Conservation (phyloP, 2,329 filamentous ascomycete genomes). For the Botryotinia globosa region DNA sequence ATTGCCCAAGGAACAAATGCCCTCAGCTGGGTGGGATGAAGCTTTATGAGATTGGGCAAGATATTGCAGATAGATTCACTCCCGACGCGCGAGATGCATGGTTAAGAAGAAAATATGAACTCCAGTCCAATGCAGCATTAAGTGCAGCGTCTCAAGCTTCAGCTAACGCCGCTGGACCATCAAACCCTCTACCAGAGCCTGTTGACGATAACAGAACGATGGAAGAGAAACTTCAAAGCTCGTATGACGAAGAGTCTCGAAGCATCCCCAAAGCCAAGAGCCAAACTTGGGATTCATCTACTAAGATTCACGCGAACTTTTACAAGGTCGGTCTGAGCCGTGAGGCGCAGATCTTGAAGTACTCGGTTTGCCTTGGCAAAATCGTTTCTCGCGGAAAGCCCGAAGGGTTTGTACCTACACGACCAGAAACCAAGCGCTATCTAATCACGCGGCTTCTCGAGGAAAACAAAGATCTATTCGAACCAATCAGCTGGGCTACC, state of each 20-base stretch:
- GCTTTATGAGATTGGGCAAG: not conserved
- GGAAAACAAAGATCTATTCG: not conserved
- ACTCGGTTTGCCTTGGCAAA: not conserved
- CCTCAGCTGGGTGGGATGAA: not conserved
- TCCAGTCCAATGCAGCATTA: not conserved
- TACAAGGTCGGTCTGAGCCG: not conserved
- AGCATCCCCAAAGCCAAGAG: not conserved
- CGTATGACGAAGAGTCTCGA: not conserved
- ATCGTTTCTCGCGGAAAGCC: not conserved
- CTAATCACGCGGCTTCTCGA: not conserved
- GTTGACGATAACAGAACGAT: not conserved
- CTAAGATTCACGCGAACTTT: not conserved
- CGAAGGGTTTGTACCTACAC: not conserved
- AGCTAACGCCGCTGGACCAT: not conserved
- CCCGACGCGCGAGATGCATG: not conserved
- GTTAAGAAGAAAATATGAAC: not conserved
- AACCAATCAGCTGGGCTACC: not conserved
- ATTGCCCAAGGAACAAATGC: not conserved
- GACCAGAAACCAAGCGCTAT: not conserved
- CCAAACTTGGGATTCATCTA: not conserved
- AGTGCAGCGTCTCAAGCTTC: not conserved
- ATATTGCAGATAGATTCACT: not conserved
- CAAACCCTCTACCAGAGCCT: not conserved
- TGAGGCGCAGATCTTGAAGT: not conserved
- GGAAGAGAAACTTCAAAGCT: not conserved